Base-by-base conservation (phyloP, 768 basidiomycete species). In the Artomyces pyxidatus region DNA sequence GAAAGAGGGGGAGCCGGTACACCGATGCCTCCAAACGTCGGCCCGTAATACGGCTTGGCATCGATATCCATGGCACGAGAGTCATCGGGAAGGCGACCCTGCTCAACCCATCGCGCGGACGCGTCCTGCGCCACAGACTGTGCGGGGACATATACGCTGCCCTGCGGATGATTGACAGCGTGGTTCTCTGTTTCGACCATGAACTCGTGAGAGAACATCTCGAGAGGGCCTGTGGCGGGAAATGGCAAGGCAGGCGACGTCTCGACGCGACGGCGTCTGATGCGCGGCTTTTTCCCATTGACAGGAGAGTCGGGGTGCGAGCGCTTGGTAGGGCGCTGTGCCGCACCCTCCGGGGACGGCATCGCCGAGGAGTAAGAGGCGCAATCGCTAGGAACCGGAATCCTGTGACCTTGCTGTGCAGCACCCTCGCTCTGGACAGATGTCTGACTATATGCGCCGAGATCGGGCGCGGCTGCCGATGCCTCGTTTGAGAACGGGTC, bases 121-220 rank as follows among this genome's bases (percentile, higher is more conserved):
- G 39, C 39, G 12, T 19, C 39, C 16, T 12, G 3, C 4, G 39
- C 39, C 16, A 21, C n/a, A n/a, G n/a, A n/a, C n/a, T n/a, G n/a
- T 11, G 39, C 39, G 5, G 39, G 11, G 39, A 16, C 16, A 11
- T 12, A 14, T 12, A 11, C 16, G 39, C n/a, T 41, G 17, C 22
- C 39, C 22, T 14, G 14, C 12, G 22, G 16, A 19, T 17, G 39
- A 11, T 21, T 11, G 14, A 21, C n/a, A 4, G 11, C 14, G 16
- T 27, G 16, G 9, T 41, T 7, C 39, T 11, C 30, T 22, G 37
- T 17, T 30, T 46, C 16, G 30, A 56, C 9, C 39, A 19, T 42
- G 32, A 56, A 56, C 32, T 56, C 55, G 35, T 56, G 50, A 21
- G 48, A 47, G 25, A 47, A 56, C 55, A 56, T 56, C 41, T 56